A percentile compares a stretch with the other conserved stretches of the same genome.
Evolutionary conservation across 2,329 filamentous ascomycete genomes (phyloP).

Genomic region (Bipolaris sorokiniana): DNA sequence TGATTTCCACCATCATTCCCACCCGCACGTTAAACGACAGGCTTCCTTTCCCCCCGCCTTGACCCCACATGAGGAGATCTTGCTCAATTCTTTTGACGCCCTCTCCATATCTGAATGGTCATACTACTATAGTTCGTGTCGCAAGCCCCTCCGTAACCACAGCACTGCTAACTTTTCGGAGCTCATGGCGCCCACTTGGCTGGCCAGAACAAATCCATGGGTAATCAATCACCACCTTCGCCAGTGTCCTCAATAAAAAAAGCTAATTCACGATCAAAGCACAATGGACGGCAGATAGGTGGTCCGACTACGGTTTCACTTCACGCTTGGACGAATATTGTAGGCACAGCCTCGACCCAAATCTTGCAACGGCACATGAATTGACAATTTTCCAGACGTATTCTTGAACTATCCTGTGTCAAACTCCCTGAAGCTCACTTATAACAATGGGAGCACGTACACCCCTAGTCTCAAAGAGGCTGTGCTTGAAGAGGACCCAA

Average conservation of each 20-base stretch:
- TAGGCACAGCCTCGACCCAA: constrained; percentile 7
- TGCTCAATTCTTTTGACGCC: constrained; percentile 51
- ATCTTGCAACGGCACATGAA: not conserved
- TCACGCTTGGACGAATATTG: constrained; percentile 49
- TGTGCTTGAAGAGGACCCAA: constrained; percentile 43
- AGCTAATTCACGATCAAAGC: constrained; percentile 23
- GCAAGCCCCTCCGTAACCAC: not conserved
- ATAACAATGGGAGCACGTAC: constrained; percentile 44
- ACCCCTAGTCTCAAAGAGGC: constrained; percentile 41
- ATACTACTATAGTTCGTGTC: constrained; percentile 47
- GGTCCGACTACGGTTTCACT: constrained; percentile 44
- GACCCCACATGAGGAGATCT: constrained; percentile 47
- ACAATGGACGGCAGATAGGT: constrained; percentile 49
- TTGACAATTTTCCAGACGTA: constrained; percentile 31
- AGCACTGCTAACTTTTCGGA: constrained; percentile 16
- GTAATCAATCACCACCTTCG: not conserved
- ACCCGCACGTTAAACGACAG: constrained; percentile 38
- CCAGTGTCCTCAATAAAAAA: not conserved
- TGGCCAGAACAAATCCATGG: constrained; percentile 44
- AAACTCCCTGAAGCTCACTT: constrained; percentile 43
- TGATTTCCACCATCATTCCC: constrained; percentile 28
- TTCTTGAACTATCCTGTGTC: constrained; percentile 49
- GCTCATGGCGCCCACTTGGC: constrained; percentile 46
- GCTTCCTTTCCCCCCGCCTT: constrained; percentile 42
- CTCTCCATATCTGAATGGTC: constrained; percentile 48